Evolutionary conservation across 345 rosid genomes (phyloP), one percentile per base, ranked within the genome.

Genomic region (Cardamine resedifolia): DNA sequence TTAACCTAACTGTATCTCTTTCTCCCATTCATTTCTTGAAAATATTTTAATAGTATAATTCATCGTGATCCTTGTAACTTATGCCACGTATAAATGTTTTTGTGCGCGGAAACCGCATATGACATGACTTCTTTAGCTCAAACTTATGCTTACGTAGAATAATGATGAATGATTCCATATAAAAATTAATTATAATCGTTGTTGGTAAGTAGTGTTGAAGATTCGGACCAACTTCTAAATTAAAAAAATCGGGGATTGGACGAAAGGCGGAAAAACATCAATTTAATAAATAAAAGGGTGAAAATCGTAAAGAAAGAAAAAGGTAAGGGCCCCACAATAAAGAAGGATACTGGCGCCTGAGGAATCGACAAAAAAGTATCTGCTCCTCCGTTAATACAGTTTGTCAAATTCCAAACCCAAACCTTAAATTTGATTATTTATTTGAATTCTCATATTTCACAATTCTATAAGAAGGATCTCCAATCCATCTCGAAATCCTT

Each of bases 401-500:
- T 65, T n/a, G 58, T 65, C 70, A 6, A 18, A 1, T 8, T 45
- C 55, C 27, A 28, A 44, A n/a, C 39, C 18, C 26, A 39, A 59
- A 5, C 4, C 39, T 28, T 27, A 28, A 18, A 4, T 10, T 58
- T 61, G 43, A 30, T 7, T 23, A 43, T 33, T 62, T 41, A 4
- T 14, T 44, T 7, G 20, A 30, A 4, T 59, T 44, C 3, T 43
- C 1, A 14, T 5, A 28, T 28, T 53, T 43, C 36, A 52, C 69
- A 72, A n/a, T n/a, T n/a, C n/a, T n/a, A n/a, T n/a, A n/a, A n/a
- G n/a, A n/a, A n/a, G n/a, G 62, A 48, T 56, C 71, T 64, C 23
- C 44, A 45, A 7, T 27, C 12, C 30, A 64, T 57, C 78, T 58
- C 52, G 43, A 7, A 71, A 51, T 72, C 61, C 72, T 48, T 33